Base-by-base conservation (phyloP, 306 rosid genomes). In the Trichosanthes cucumerina region DNA sequence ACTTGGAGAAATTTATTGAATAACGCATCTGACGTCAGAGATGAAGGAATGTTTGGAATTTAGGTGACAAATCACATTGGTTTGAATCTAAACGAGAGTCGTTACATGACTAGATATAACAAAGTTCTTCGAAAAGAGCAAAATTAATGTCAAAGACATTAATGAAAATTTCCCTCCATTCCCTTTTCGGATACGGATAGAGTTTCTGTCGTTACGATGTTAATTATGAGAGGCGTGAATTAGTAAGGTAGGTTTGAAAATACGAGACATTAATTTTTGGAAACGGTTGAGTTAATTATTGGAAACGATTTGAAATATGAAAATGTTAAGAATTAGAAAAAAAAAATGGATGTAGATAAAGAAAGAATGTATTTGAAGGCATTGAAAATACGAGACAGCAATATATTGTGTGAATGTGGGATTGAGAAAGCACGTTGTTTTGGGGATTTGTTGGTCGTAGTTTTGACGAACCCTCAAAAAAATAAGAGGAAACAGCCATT, bases 401-500 rank as follows among this genome's bases (percentile, higher is more conserved):
- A n/a, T n/a, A n/a, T n/a, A 18, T 41, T n/a, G 53, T 41, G 53
- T 69, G 53, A 69, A 69, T 21, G 36, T 43, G 53, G 19, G 75
- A 69, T 68, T 15, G 33, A 43, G 44, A 19, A 19, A 69, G 75
- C 75, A 69, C 75, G 15, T 69, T 69, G 75, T 69, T 69, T 69
- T 69, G 16, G 31, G 15, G 16, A 36, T n/a, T 49, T 36, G 23
- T 44, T 68, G 75, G 75, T 69, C 75, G 75, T 69, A 69, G 75
- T 43, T 69, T 69, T 69, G 75, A 69, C 75, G n/a, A 41, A 12
- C 33, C 54, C 19, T 7, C 9, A 23, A 65, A 41, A 2, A 23
- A 69, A 38, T 69, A 64, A 0, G 0, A 33, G 52, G 8, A 68
- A 68, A 34, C 18, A n/a, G 18, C 66, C 2, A 18, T 52, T 52